Evolutionary conservation across 2,329 filamentous ascomycete species (phyloP).

Genomic region (Fusarium subglutinans): DNA sequence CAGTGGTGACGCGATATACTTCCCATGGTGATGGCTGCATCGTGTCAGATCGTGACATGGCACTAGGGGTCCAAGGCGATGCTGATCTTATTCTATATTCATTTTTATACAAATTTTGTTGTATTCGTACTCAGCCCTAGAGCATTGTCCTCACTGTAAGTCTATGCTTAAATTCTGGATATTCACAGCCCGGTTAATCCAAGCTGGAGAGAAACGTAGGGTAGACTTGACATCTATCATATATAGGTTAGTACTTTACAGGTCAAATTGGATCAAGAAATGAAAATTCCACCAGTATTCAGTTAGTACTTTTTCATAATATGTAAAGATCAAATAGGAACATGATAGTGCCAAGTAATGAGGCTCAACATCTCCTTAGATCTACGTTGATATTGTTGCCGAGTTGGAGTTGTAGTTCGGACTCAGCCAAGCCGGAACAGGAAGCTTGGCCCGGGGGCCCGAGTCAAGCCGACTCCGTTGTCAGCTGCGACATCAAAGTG

Average conservation of each 20-base stretch:
- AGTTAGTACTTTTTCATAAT: neutral
- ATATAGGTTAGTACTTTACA: neutral
- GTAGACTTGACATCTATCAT: neutral
- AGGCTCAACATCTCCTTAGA: neutral
- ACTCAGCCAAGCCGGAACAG: neutral
- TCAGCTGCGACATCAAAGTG: neutral
- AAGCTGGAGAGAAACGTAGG: neutral
- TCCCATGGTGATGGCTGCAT: neutral
- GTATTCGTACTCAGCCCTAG: neutral
- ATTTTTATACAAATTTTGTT: too few relatives aligned
- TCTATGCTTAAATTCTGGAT: neutral
- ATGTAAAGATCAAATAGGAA: neutral
- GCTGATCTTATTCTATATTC: neutral
- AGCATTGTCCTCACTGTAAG: neutral
- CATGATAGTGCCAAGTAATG: neutral
- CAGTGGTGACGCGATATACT: neutral
- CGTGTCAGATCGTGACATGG: neutral
- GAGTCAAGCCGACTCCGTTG: constrained; percentile 1
- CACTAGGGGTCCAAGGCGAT: neutral
- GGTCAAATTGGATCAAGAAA: neutral
- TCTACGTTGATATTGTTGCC: neutral
- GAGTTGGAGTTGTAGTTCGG: neutral
- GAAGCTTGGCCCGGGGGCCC: neutral
- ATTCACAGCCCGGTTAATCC: neutral
- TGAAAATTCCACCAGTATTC: too few relatives aligned